Base-by-base conservation (phyloP, 1,139 yeast genomes). In the Spencermartinsiella ligniputridi region DNA sequence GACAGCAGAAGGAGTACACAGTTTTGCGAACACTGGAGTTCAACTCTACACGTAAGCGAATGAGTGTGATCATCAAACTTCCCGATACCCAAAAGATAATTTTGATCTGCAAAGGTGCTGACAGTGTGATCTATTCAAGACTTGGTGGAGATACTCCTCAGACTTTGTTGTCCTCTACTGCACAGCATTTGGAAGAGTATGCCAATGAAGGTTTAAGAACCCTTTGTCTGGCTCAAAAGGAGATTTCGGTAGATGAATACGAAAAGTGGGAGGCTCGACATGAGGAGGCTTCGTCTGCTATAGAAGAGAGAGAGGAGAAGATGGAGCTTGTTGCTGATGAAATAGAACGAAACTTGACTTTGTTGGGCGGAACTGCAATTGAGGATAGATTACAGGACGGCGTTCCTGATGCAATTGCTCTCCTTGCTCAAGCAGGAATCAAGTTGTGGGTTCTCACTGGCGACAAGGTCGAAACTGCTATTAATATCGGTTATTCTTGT, bases 181-280 rank as follows among this genome's bases (percentile, higher is more conserved):
- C 96, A 3, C 68, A 81, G 44, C 92, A 90, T 58, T 71, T 92
- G 48, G 96, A 88, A 61, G 85, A 83, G 55, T 92, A 75, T 65
- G 97, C 98, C 9, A 85, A 86, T 39, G 98, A 92, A 67, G 98
- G 98, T 53, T 75, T 92, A 56, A 80, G 98, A 69, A 92, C 98
- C 1, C 75, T 92, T 48, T 88, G 97, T 71, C 78, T 92, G 57
- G 96, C 97, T 1, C 85, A 86, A 59, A 76, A 79, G 56, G 90
- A 83, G 57, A 58, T 92, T 18, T 68, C 83, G 2, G 74, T 82
- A 63, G 58, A 68, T 1, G 77, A 75, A 54, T 90, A 84, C 58
- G 60, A 67, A 19, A 72, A 71, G 24, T 92, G 97, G 97, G 71
- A 74, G 40, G 64, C 58, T 19, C 74, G 79, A 36, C 89, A 82